phyloP scores from a whole-genome alignment of 2,329 filamentous ascomycete genomes.

The Arthrobotrys musiformis region DNA sequence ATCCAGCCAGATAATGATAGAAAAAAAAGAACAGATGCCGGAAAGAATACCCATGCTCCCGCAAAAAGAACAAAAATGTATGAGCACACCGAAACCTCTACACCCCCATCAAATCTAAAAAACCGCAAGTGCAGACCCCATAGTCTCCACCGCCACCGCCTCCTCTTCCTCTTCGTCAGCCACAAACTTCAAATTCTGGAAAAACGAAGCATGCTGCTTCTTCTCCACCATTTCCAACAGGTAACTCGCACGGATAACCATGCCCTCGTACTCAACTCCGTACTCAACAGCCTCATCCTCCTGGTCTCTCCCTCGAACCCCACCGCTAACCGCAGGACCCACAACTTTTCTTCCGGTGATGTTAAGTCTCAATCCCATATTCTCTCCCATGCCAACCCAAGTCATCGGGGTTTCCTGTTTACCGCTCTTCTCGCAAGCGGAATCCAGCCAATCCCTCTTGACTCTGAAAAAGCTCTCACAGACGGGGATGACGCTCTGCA shows the following conservation, averaged over 20 bases:
- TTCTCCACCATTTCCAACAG: constrained; percentile 48
- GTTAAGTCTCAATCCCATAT: constrained; percentile 39
- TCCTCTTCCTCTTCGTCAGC: not conserved
- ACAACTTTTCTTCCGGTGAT: constrained; percentile 22
- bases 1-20: not conserved
- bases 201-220: constrained; percentile 39
- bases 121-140: not conserved
- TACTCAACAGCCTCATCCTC: constrained; percentile 43
- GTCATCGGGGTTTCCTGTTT: not conserved
- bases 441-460: constrained; percentile 30
- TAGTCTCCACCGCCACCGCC: not conserved
- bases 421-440: not conserved
- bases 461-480: constrained; percentile 49
- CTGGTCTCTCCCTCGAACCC: constrained; percentile 12
- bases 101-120: not conserved
- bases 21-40: not conserved
- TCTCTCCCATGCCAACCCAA: constrained; percentile 50
- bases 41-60: not conserved
- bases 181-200: constrained; percentile 26
- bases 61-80: not conserved
- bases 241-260: constrained; percentile 43
- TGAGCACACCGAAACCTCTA: too few relatives aligned
- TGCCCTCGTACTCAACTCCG: constrained; percentile 32
- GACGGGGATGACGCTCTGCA: constrained; percentile 27
- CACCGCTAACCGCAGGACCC: constrained; percentile 7